phyloP scores from a whole-genome alignment of 148 eudicot genomes.

The Silene uniflora region DNA sequence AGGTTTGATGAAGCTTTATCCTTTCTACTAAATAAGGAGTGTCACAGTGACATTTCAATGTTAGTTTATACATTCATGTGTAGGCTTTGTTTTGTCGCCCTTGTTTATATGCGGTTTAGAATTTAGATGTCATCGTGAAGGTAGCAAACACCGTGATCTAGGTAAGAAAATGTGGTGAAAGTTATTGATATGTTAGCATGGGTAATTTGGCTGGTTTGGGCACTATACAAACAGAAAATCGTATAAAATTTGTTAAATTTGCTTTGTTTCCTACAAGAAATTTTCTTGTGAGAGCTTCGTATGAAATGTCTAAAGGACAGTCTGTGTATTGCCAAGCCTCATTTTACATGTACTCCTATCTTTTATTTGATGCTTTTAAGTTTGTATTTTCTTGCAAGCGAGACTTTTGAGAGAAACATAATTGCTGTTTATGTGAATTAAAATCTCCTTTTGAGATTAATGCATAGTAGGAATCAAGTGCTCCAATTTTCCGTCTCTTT shows the following conservation, averaged over 20 bases:
- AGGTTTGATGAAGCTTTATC: slow-evolving; percentile 47
- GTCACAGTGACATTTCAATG: background rate
- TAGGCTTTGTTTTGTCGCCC: background rate
- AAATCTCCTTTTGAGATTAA: background rate
- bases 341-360: background rate
- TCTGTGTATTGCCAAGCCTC: slow-evolving; percentile 1
- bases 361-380: background rate
- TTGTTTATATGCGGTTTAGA: background rate
- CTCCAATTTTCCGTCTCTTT: background rate
- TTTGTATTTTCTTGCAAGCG: background rate
- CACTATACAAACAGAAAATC: background rate
- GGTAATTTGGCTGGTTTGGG: background rate
- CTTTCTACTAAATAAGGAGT: background rate
- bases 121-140: background rate
- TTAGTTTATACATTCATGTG: background rate
- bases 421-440: background rate
- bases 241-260: background rate
- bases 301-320: background rate
- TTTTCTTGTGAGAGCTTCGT: background rate
- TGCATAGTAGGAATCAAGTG: background rate
- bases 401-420: background rate
- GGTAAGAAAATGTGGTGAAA: background rate
- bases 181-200: background rate
- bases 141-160: background rate
- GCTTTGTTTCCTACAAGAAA: background rate